A percentile compares a stretch with the other conserved stretches of the same genome.
Evolutionary conservation across 2,329 filamentous ascomycete species (phyloP).

Genomic region (Botrytis deweyae): DNA sequence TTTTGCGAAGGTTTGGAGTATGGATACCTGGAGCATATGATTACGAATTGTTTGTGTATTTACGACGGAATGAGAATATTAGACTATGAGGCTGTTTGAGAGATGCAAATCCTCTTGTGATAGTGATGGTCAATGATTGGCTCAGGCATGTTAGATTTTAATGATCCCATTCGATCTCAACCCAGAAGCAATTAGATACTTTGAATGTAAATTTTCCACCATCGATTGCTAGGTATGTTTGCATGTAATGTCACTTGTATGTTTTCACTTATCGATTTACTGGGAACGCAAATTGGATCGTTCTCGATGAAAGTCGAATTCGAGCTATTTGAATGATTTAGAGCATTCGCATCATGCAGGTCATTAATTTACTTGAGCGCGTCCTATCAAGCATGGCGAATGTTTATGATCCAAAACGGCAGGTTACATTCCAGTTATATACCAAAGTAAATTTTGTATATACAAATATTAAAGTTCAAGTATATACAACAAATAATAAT

Average conservation of each 20-base stretch:
- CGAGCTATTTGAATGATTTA: not conserved
- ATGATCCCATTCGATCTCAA: not conserved
- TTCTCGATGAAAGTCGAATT: not conserved
- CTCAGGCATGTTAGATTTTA: not conserved
- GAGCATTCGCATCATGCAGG: not conserved
- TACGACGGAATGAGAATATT: not conserved
- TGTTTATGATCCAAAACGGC: not conserved
- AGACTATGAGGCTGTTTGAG: not conserved
- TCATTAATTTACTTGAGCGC: not conserved
- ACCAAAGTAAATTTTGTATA: not conserved
- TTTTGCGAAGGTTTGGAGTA: constrained; percentile 1
- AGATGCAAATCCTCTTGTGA: not conserved
- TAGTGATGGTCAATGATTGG: not conserved
- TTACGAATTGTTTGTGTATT: not conserved
- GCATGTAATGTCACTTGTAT: not conserved
- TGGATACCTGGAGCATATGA: constrained; percentile 8
- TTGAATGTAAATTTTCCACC: not conserved
- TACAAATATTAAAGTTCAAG: not conserved
- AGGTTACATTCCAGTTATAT: not conserved
- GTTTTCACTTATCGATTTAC: not conserved
- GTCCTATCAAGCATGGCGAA: not conserved
- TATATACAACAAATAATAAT: not conserved
- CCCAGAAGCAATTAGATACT: not conserved
- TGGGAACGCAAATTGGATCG: not conserved
- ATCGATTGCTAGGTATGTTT: not conserved